Evolutionary conservation across 179 eudicot genomes (phyloP).

Genomic region (Amaranthus tricolor): DNA sequence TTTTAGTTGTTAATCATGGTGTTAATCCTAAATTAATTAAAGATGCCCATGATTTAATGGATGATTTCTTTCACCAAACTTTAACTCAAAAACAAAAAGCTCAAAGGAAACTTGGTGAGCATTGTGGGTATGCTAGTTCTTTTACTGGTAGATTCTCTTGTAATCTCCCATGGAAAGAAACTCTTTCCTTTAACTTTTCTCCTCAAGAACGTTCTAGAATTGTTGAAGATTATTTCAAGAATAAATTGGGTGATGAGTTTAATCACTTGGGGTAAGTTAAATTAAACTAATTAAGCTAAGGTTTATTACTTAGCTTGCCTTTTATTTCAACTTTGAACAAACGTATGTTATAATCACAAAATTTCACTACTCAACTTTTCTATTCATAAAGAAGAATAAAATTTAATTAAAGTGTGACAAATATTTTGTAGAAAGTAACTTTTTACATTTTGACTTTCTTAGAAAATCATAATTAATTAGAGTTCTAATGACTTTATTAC

Average conservation of each 20-base stretch:
- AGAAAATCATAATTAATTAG: too few relatives aligned
- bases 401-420: too few relatives aligned
- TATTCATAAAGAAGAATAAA: too few relatives aligned
- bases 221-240: conserved; percentile 47
- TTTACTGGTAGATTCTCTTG: conserved; percentile 63
- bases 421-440: too few relatives aligned
- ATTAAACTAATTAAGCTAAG: too few relatives aligned
- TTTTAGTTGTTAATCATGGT: conserved; percentile 63
- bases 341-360: not conserved
- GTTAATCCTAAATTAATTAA: conserved; percentile 34
- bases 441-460: too few relatives aligned
- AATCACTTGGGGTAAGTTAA: conserved; percentile 48
- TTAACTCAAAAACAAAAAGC: conserved; percentile 49
- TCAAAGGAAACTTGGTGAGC: conserved; percentile 57
- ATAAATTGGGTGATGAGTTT: conserved; percentile 48
- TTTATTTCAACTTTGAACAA: not conserved
- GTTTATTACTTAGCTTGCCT: too few relatives aligned
- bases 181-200: conserved; percentile 54
- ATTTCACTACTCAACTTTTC: not conserved
- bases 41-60: conserved; percentile 48
- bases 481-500: too few relatives aligned
- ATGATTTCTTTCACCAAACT: conserved; percentile 47
- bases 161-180: conserved; percentile 77
- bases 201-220: conserved; percentile 17
- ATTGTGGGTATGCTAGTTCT: conserved; percentile 78